These are phyloP conservation scores for Cystobasidium onofrii DNA, from an alignment of 768 basidiomycete species.

Conservation along the genomic window DNA sequence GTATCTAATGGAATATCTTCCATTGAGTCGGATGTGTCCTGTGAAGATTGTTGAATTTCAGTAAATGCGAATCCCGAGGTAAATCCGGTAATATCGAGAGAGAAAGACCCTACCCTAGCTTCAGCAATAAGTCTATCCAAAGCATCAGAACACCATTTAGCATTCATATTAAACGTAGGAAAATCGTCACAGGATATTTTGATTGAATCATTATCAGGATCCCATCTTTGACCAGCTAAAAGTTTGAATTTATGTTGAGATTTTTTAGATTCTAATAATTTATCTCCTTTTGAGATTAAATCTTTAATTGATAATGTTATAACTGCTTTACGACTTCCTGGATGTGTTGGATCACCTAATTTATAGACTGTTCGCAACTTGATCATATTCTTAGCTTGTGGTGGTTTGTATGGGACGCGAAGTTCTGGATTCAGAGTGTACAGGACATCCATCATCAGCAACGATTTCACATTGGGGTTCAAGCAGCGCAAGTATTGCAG, in stretches of 20 bases:
- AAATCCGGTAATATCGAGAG: not conserved
- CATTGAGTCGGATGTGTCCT: conserved; percentile 26
- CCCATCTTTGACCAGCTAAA: conserved; percentile 81
- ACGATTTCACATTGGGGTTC: too few relatives aligned
- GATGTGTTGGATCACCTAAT: not conserved
- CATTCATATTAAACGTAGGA: conserved; percentile 70
- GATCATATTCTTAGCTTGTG: not conserved
- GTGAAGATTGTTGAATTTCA: not conserved
- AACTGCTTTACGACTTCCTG: conserved; percentile 23
- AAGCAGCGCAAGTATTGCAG: too few relatives aligned
- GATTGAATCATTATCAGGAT: conserved; percentile 50
- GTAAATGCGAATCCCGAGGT: not conserved
- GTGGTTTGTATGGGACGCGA: conserved; percentile 4
- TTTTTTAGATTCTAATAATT: conserved; percentile 43
- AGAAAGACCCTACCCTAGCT: conserved; percentile 62
- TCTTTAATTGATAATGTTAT: conserved; percentile 1
- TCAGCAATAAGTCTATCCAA: conserved; percentile 68
- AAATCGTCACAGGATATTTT: conserved; percentile 88
- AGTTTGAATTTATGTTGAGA: conserved; percentile 79
- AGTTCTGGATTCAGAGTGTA: not conserved
- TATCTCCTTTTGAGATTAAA: not conserved
- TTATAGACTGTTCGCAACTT: not conserved
- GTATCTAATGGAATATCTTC: conserved; percentile 7
- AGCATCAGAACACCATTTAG: conserved; percentile 87
- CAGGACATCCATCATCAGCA: not conserved